Base-by-base conservation (phyloP, 495 filamentous ascomycete genomes). In the Aspergillus diversus region DNA sequence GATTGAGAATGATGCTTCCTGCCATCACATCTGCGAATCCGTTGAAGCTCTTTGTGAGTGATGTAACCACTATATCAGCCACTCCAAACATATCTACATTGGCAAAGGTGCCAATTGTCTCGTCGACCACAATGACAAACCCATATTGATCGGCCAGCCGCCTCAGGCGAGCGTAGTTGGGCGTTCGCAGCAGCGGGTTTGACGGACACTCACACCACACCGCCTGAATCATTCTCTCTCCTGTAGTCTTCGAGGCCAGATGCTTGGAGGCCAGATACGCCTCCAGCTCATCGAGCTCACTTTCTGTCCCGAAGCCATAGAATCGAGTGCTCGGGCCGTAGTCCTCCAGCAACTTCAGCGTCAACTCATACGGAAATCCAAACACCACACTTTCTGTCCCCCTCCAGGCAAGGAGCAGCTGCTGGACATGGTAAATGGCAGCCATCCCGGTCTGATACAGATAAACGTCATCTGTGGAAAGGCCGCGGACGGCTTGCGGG, bases 21-120 rank as follows among this genome's bases (percentile, higher is more conserved):
- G 33, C 59, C 50, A 54, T 53, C n/a, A 61, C 59, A 54, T 61
- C 46, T 7, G 16, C 39, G 1, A 13, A 15, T 8, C 59, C 59
- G 4, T 21, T 53, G 49, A 61, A 61, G 8, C 31, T 48, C 37
- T 61, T 61, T 9, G 59, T 61, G 12, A 61, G 51, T 9, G 11
- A 33, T 4, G 33, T 55, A 1, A 35, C 21, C 6, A 55, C 37
- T 2, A 61, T 37, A 17, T 61, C 59, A 4, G 50, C 59, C 33
- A n/a, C 15, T 5, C 21, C 21, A 3, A 61, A 51, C 0, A 54
- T 12, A 9, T 61, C 34, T 3, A 61, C 12, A 11, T 61, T 61
- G 50, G 35, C 21, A 3, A 16, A 55, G 17, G 21, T 46, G 4
- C 21, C 59, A 12, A 61, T 54, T 9, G 50, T 61, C 6, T 61